Conservation (phyloP, 176 grass and related monocot species). For the Aegilops sharonensis region DNA sequence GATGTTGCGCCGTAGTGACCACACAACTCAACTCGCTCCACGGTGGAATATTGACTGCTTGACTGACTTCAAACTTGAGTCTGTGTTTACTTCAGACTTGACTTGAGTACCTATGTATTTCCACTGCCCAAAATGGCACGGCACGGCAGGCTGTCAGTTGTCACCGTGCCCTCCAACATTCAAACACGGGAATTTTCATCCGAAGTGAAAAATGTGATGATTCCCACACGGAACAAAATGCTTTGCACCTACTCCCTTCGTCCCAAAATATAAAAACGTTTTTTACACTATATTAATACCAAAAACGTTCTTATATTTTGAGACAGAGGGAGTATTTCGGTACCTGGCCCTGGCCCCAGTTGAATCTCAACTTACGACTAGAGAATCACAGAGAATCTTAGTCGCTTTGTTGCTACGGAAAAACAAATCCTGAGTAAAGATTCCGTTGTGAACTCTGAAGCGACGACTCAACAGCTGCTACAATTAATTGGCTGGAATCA, state of each 20-base stretch:
- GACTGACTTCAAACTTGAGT: background rate
- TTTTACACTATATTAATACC: no score
- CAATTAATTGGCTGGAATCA: slow-evolving; percentile 10
- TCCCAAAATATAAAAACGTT: no score
- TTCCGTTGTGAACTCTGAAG: background rate
- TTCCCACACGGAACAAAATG: background rate
- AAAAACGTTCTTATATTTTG: no score
- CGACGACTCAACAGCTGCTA: background rate
- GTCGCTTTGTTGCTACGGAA: background rate
- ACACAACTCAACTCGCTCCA: background rate
- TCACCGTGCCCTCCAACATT: no score
- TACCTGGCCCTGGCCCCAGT: background rate
- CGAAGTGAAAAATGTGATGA: no score
- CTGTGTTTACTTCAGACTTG: background rate
- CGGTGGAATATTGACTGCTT: background rate
- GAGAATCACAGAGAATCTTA: background rate
- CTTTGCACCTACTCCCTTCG: no score
- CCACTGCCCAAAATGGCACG: background rate
- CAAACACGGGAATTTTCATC: background rate
- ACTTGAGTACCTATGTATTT: background rate
- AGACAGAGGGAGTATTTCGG: background rate
- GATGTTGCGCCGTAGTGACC: background rate
- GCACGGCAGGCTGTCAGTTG: background rate
- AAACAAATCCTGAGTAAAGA: background rate
- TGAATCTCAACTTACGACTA: background rate